These are phyloP conservation scores for Xylaria bambusicola DNA, from an alignment of 495 filamentous ascomycete genomes.

Conservation along the genomic window DNA sequence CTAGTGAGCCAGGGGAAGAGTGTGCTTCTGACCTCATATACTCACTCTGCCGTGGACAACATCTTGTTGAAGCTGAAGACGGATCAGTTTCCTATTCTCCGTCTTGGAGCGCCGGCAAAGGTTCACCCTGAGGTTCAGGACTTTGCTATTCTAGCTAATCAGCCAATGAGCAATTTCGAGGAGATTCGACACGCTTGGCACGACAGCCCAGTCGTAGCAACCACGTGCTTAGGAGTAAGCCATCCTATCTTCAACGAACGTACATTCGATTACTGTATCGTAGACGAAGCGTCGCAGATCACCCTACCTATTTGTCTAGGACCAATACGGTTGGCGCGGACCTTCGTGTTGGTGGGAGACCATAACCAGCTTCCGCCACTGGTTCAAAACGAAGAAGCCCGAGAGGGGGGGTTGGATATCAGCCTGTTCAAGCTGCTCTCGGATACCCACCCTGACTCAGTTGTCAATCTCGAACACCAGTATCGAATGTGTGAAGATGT, in stretches of 20 bases:
- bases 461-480: conserved; percentile 90
- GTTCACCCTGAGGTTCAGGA: conserved; percentile 82
- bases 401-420: conserved; percentile 82
- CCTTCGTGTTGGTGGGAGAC: conserved; percentile 93
- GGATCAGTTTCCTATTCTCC: conserved; percentile 76
- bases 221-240: conserved; percentile 88
- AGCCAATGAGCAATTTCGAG: conserved; percentile 71
- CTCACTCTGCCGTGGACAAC: conserved; percentile 96
- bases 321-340: conserved; percentile 89
- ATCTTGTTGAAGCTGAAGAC: conserved; percentile 87
- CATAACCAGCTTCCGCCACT: conserved; percentile 94
- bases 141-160: conserved; percentile 76
- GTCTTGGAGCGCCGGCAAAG: conserved; percentile 80
- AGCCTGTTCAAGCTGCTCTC: conserved; percentile 92
- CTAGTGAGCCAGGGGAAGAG: conserved; percentile 88
- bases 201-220: conserved; percentile 83
- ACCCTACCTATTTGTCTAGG: conserved; percentile 92
- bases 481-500: conserved; percentile 98
- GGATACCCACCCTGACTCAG: conserved; percentile 80
- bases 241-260: conserved; percentile 86
- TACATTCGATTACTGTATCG: conserved; percentile 95
- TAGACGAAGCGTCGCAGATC: conserved; percentile 97
- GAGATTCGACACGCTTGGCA: conserved; percentile 82
- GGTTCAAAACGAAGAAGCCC: conserved; percentile 87
- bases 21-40: conserved; percentile 91